Percentiles rank a stretch among this genome's conserved stretches.
phyloP scores from a whole-genome alignment of 2,329 filamentous ascomycete genomes.

The Ceratocystis destructans region DNA sequence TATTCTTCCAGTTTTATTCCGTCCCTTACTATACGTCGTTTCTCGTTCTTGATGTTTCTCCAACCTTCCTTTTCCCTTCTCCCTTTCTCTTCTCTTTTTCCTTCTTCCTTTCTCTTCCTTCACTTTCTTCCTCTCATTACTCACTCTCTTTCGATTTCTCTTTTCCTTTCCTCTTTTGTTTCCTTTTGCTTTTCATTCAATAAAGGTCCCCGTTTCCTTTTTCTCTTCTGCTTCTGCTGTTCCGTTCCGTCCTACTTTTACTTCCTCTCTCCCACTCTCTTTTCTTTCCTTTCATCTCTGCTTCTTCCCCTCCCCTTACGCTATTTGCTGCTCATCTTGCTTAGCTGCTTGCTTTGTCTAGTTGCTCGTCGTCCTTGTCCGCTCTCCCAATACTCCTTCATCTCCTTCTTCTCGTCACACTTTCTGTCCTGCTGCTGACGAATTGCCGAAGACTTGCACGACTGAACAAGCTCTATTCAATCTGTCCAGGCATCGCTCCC shows the following conservation, averaged over 20 bases:
- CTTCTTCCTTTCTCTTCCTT: conserved; percentile 3
- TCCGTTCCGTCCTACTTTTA: conserved; percentile 19
- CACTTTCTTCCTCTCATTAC: conserved; percentile 13
- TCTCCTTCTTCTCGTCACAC: conserved; percentile 24
- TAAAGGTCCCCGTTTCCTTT: conserved; percentile 16
- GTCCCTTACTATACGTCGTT: conserved; percentile 20
- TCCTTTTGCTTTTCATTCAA: neutral
- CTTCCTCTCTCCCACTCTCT: conserved; percentile 23
- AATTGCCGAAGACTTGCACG: conserved; percentile 17
- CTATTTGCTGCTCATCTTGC: conserved; percentile 21
- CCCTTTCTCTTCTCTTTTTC: conserved; percentile 4
- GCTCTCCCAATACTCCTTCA: conserved; percentile 20
- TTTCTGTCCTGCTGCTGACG: conserved; percentile 26
- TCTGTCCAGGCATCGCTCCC: neutral
- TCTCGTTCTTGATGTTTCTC: conserved; percentile 23
- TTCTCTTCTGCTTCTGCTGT: conserved; percentile 13
- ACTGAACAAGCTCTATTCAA: neutral
- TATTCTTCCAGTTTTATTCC: conserved; percentile 12
- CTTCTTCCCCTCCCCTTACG: conserved; percentile 21
- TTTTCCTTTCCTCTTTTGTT: conserved; percentile 22
- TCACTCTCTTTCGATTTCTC: conserved; percentile 20
- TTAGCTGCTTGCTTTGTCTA: conserved; percentile 22
- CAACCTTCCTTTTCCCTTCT: conserved; percentile 9
- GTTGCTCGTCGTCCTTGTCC: conserved; percentile 2
- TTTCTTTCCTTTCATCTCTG: conserved; percentile 13